Evolutionary conservation across 179 eudicot species (phyloP).

Genomic region (Beta macrorhiza): DNA sequence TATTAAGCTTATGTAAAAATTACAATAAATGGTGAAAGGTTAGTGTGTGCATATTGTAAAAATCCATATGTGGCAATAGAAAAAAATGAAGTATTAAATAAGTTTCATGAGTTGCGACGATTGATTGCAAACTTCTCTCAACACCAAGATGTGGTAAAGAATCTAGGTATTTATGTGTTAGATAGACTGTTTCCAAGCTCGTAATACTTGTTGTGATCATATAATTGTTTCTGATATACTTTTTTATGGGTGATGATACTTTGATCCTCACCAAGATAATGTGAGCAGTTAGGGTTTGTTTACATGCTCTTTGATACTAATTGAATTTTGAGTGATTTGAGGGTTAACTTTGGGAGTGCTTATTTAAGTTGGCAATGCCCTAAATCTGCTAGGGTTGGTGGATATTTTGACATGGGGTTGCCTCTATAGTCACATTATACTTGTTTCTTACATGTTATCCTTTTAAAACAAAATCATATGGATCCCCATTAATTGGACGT

Average conservation of each 20-base stretch:
- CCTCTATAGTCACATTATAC: background rate
- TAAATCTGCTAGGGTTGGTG: background rate
- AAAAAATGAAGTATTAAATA: too few relatives aligned
- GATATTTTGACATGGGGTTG: background rate
- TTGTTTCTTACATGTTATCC: background rate
- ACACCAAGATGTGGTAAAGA: too few relatives aligned
- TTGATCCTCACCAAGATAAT: background rate
- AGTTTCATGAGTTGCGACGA: too few relatives aligned
- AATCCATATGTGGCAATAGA: too few relatives aligned
- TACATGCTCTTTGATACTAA: too few relatives aligned
- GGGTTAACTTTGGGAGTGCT: background rate
- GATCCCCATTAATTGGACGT: background rate
- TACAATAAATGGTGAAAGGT: too few relatives aligned
- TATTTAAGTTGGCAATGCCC: background rate
- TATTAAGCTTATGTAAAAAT: too few relatives aligned
- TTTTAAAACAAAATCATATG: background rate
- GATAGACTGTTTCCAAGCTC: background rate
- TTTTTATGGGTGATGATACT: background rate
- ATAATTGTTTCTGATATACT: background rate
- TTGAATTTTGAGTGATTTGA: too few relatives aligned
- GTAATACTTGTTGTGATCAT: background rate
- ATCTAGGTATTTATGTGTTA: too few relatives aligned
- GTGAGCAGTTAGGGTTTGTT: background rate
- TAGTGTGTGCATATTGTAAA: too few relatives aligned
- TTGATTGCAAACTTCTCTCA: too few relatives aligned